phyloP scores from a whole-genome alignment of 2,329 filamentous ascomycete genomes.

The Myriosclerotinia scirpicola region DNA sequence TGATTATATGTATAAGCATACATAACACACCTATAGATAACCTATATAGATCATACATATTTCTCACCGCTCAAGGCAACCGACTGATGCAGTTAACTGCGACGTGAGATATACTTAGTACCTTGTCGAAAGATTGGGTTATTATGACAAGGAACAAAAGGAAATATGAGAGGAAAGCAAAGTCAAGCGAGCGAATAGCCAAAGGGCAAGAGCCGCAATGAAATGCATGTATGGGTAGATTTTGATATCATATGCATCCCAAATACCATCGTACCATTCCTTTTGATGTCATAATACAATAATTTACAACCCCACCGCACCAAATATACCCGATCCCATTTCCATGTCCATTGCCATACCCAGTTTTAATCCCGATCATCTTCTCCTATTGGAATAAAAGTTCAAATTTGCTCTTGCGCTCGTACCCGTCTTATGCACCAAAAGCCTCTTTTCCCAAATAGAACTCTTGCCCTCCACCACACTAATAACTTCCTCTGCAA shows the following conservation, averaged over 20 bases:
- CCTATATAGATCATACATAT: background rate
- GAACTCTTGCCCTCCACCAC: constrained; percentile 82
- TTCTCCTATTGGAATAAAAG: constrained; percentile 38
- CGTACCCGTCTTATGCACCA: constrained; percentile 79
- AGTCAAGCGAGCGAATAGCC: background rate
- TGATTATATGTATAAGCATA: background rate
- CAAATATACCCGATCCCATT: background rate
- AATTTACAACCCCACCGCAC: constrained; percentile 14
- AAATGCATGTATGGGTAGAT: background rate
- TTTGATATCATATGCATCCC: constrained; percentile 7
- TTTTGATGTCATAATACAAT: constrained; percentile 23
- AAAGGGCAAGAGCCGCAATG: background rate
- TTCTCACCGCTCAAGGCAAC: background rate
- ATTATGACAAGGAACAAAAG: background rate
- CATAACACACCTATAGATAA: background rate
- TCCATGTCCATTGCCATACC: constrained; percentile 1
- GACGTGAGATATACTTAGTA: background rate
- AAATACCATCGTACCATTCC: background rate
- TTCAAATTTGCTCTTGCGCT: constrained; percentile 71
- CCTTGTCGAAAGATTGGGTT: background rate
- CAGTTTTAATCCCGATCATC: background rate
- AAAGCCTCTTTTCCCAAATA: constrained; percentile 79
- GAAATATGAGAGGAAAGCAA: background rate
- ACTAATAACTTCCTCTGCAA: constrained; percentile 83
- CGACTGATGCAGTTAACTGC: background rate